Percentiles rank a stretch among this genome's conserved stretches.
These are phyloP conservation scores for Backusella morwellensis DNA, from an alignment of 192 early-diverging fungal species.

Conservation along the genomic window DNA sequence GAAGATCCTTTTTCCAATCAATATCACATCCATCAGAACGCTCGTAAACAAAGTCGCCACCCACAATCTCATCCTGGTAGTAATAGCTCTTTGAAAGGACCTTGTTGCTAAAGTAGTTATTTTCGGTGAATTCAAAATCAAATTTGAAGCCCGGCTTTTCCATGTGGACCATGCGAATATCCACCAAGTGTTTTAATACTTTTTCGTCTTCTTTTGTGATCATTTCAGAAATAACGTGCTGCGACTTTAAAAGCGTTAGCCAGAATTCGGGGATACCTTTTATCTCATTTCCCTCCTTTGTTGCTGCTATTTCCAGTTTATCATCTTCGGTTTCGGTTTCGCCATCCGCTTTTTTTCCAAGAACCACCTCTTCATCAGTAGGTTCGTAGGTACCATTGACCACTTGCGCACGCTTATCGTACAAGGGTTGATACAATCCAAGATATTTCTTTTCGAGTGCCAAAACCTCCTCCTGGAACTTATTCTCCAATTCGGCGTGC, in stretches of 20 bases:
- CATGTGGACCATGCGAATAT: constrained; percentile 85
- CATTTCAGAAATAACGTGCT: constrained; percentile 72
- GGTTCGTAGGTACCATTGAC: constrained; percentile 85
- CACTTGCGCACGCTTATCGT: constrained; percentile 81
- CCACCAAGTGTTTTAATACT: constrained; percentile 82
- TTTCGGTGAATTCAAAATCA: constrained; percentile 88
- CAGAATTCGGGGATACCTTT: constrained; percentile 95
- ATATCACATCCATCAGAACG: constrained; percentile 90
- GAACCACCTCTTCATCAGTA: constrained; percentile 78
- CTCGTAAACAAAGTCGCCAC: constrained; percentile 88
- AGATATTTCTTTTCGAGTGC: constrained; percentile 97
- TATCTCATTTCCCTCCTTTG: constrained; percentile 34
- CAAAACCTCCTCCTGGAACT: constrained; percentile 92
- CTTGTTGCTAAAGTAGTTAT: constrained; percentile 87
- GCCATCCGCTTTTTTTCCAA: constrained; percentile 50
- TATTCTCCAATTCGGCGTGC: constrained; percentile 82
- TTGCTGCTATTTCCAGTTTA: constrained; percentile 32
- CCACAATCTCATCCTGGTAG: constrained; percentile 78
- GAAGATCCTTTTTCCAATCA: constrained; percentile 96
- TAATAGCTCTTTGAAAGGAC: constrained; percentile 92
- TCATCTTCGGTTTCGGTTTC: constrained; percentile 49
- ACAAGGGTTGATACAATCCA: constrained; percentile 83
- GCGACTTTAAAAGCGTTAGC: constrained; percentile 88
- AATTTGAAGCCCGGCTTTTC: constrained; percentile 92
- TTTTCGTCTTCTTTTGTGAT: constrained; percentile 93